Base-by-base conservation (phyloP, 2,329 filamentous ascomycete genomes). In the Aureobasidium sp. region DNA sequence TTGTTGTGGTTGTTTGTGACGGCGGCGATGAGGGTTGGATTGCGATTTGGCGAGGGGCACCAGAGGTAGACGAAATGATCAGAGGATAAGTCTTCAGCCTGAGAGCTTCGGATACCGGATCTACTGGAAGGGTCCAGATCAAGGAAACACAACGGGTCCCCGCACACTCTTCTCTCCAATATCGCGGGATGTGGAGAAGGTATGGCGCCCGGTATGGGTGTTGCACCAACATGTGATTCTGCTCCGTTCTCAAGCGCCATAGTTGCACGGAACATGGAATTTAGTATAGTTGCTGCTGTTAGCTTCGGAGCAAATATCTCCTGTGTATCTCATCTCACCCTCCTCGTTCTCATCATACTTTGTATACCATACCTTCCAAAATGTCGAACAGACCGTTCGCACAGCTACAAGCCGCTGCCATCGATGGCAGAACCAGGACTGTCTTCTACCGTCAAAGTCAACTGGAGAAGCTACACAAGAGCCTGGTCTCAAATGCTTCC, bases 381-480 rank as follows among this genome's bases (percentile, higher is more conserved):
- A 64, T 64, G 63, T 54, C 63, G 65, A 67, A 64, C 19, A 68
- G 63, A 33, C 59, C 62, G 60, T 75, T 73, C 44, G 68, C 67
- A 57, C 66, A 65, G 31, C 66, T 79, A 14, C 70, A 73, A 54
- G 73, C 74, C 5, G 76, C 78, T 9, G 74, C 76, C 12, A 74
- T 77, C 11, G 77, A 81, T 54, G 75, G 75, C 29, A 74, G 78
- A 53, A 73, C 74, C 12, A 71, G 75, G 50, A 81, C 78, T 63
- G 65, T 76, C n/a, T 74, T 74, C 62, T 79, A 78, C 63, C 72
- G 77, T 12, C 77, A 78, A 66, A 72, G 74, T 37, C 75, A 82
- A 65, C 71, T 82, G 9, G 72, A 78, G 61, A 67, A 65, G 2
- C 72, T 82, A 0, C 76, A 79, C 63, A 69, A 74, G 27, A 65